Evolutionary conservation across 805 yeast species (phyloP), one percentile per base, ranked within the genome.

Genomic region (Peterozyma toletana): DNA sequence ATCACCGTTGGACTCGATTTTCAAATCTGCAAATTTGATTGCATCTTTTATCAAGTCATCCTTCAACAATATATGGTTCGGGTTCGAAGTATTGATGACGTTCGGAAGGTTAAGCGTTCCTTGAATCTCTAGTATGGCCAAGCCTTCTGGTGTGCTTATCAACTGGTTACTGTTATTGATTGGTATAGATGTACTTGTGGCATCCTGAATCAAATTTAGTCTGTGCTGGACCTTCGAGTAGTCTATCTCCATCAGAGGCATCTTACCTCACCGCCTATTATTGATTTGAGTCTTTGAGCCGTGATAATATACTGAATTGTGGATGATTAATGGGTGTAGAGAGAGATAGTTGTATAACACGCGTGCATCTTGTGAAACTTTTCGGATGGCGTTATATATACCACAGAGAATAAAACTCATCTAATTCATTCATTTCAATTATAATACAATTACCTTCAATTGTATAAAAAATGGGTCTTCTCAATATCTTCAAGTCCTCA

Each of bases 101-200:
- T 6, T 46, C 0, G 82, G 80, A 3, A 80, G 55, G 44, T 77
- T 75, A 35, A 84, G 58, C 33, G 80, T 86, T 9, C 93, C 93
- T 55, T 84, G 93, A 15, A 84, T 83, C 56, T 84, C 93, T 15
- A 84, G 48, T 14, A 84, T 52, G 2, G 75, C 69, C 37, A 78
- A 69, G 1, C 91, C 93, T 37, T 64, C 60, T 1, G 80, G 72
- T 0, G 90, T 79, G 1, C 71, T 51, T 2, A 78, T 55, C 15
- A 70, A 48, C 33, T 30, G 39, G 10, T 34, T 53, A 1, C 58
- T 48, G 11, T n/a, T 17, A 13, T 35, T 34, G 36, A 9, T 16
- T 21, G 27, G 27, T 21, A 21, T 21, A 21, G 7, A 21, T 4
- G 7, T 21, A 7, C 27, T 21, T 21, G 27, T 21, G 27, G 27